Conservation (phyloP, 345 rosid species). For the Atalantia buxifolia region DNA sequence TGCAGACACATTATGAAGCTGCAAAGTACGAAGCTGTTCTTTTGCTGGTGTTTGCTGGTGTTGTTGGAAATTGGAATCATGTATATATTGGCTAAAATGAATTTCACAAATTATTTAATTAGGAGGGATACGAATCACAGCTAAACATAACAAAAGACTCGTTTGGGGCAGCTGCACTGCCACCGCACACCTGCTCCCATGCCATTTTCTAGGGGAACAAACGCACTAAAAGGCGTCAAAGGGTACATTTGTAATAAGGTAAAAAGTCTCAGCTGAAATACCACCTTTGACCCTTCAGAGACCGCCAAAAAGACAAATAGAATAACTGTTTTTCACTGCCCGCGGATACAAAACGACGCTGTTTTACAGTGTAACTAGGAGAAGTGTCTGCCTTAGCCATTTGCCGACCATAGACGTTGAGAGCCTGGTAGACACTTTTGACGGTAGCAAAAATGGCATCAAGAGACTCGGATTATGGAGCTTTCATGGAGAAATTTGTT, state of each 20-base stretch:
- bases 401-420: neutral
- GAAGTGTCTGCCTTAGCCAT: neutral
- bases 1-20: too few relatives aligned
- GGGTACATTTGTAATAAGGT: neutral
- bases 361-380: neutral
- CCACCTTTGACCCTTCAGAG: neutral
- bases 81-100: too few relatives aligned
- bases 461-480: constrained; percentile 54
- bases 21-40: too few relatives aligned
- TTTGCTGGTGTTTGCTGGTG: too few relatives aligned
- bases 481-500: constrained; percentile 72
- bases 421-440: neutral
- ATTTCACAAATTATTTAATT: too few relatives aligned
- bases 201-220: too few relatives aligned
- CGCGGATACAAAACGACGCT: neutral
- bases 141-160: too few relatives aligned
- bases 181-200: too few relatives aligned
- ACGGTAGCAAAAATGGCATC: constrained; percentile 35
- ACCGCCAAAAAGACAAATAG: neutral
- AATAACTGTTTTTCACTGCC: neutral
- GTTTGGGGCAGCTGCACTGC: too few relatives aligned
- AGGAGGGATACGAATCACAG: too few relatives aligned
- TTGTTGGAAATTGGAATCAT: too few relatives aligned
- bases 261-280: neutral
- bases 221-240: too few relatives aligned